These are phyloP conservation scores for Colletotrichum abscissum DNA, from an alignment of 2,329 filamentous ascomycete genomes.

Conservation along the genomic window DNA sequence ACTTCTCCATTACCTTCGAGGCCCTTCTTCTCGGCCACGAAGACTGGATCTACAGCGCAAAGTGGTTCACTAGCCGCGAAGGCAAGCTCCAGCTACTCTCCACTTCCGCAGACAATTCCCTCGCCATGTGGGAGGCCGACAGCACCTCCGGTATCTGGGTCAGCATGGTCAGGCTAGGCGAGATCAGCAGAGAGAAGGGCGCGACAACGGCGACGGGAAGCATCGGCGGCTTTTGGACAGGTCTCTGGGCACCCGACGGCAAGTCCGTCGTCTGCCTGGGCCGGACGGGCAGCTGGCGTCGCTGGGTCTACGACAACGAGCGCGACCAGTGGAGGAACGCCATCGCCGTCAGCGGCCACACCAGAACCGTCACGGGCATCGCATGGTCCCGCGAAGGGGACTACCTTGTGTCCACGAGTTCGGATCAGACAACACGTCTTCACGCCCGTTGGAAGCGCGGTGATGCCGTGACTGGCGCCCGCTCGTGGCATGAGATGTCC, in stretches of 20 bases:
- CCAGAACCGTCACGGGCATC: slow-evolving; percentile 82
- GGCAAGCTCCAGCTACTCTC: slow-evolving; percentile 80
- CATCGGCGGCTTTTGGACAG: slow-evolving; percentile 96
- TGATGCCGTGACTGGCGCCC: slow-evolving; percentile 31
- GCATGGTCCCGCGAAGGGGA: slow-evolving; percentile 85
- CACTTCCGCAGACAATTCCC: slow-evolving; percentile 93
- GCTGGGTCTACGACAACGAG: slow-evolving; percentile 76
- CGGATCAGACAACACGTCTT: slow-evolving; percentile 92
- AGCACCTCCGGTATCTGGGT: slow-evolving; percentile 89
- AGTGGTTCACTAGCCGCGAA: slow-evolving; percentile 70
- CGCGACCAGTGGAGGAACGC: slow-evolving; percentile 80
- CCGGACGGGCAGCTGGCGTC: slow-evolving; percentile 91
- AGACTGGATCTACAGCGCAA: slow-evolving; percentile 95
- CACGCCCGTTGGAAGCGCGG: slow-evolving; percentile 80
- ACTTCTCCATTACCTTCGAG: slow-evolving; percentile 90
- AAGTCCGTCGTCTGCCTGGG: slow-evolving; percentile 83
- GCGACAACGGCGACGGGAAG: slow-evolving; percentile 97
- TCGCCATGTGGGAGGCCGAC: slow-evolving; percentile 93
- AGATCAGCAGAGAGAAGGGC: slow-evolving; percentile 94
- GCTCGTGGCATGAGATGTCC: slow-evolving; percentile 95
- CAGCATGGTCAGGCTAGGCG: slow-evolving; percentile 85
- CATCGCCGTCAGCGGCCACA: slow-evolving; percentile 85
- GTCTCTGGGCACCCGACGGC: slow-evolving; percentile 87
- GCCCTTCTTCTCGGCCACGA: slow-evolving; percentile 94
- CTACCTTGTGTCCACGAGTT: slow-evolving; percentile 89